Conservation (phyloP, 139 green algal genomes). For the Astrephomene gubernaculifera region DNA sequence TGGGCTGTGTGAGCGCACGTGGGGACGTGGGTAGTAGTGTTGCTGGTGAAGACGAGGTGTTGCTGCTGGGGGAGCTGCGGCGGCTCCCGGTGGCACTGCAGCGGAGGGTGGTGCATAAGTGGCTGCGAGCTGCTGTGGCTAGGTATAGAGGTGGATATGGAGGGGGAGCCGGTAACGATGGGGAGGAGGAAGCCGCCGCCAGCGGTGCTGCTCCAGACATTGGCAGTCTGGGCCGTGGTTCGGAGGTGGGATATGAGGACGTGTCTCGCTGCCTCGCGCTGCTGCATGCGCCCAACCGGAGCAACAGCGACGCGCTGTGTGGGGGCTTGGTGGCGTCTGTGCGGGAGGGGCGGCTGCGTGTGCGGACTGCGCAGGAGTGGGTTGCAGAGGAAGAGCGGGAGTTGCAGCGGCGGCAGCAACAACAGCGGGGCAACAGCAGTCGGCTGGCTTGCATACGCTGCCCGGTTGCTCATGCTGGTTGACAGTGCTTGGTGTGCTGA, state of each 20-base stretch:
- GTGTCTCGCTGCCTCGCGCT: conserved; percentile 21
- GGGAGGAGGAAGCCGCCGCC: too few relatives aligned
- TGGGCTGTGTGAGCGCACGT: too few relatives aligned
- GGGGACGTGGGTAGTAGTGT: too few relatives aligned
- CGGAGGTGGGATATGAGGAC: neutral
- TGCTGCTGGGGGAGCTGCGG: neutral
- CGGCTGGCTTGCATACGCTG: too few relatives aligned
- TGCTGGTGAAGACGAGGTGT: neutral
- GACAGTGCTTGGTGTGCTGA: too few relatives aligned
- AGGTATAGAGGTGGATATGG: neutral
- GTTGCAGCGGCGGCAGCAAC: neutral
- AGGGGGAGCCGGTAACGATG: too few relatives aligned
- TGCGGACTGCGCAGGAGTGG: neutral
- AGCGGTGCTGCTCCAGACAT: too few relatives aligned
- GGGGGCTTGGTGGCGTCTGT: conserved; percentile 20
- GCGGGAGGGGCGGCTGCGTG: neutral
- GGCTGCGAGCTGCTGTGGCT: neutral
- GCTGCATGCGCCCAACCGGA: conserved; percentile 7
- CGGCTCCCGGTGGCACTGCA: conserved; percentile 29
- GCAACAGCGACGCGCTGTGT: conserved; percentile 26
- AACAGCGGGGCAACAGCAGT: too few relatives aligned
- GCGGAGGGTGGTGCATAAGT: conserved; percentile 27
- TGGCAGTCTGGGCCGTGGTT: neutral
- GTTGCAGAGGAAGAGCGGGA: neutral
- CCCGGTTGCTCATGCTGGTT: too few relatives aligned